phyloP scores from a whole-genome alignment of 2,329 filamentous ascomycete species.

The Pestalotiopsis sp. region DNA sequence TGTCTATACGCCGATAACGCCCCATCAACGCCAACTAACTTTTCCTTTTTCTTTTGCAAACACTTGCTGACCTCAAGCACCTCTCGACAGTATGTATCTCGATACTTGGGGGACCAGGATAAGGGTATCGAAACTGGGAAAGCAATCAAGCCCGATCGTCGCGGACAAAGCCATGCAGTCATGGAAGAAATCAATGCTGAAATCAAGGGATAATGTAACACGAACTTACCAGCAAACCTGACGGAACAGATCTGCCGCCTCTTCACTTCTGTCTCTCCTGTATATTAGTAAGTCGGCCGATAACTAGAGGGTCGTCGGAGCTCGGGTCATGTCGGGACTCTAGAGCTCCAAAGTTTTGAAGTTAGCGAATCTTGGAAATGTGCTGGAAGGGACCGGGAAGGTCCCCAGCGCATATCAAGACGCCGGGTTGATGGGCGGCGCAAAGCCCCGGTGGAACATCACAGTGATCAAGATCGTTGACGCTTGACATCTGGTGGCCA shows the following conservation, averaged over 20 bases:
- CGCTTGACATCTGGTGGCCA: slow-evolving; percentile 50
- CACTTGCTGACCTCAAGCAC: neutral
- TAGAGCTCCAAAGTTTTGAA: neutral
- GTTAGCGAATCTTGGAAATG: neutral
- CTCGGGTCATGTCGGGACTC: neutral
- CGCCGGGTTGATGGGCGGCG: neutral
- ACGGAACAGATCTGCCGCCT: neutral
- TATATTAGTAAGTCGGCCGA: neutral
- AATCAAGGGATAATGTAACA: neutral
- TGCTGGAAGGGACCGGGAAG: neutral
- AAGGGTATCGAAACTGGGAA: neutral
- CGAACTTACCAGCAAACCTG: slow-evolving; percentile 8
- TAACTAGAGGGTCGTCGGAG: neutral
- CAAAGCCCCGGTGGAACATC: neutral
- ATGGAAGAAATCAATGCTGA: neutral
- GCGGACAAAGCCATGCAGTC: neutral
- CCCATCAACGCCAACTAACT: neutral
- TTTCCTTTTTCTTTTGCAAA: neutral
- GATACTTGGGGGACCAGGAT: neutral
- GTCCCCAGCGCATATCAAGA: neutral
- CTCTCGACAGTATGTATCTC: neutral
- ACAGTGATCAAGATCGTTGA: slow-evolving; percentile 44
- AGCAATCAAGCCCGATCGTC: neutral
- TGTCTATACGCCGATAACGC: neutral
- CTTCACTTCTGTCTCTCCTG: neutral